Evolutionary conservation across 305 asterid genomes (phyloP), one percentile per base, ranked within the genome.

Genomic region (Rubia balearica): DNA sequence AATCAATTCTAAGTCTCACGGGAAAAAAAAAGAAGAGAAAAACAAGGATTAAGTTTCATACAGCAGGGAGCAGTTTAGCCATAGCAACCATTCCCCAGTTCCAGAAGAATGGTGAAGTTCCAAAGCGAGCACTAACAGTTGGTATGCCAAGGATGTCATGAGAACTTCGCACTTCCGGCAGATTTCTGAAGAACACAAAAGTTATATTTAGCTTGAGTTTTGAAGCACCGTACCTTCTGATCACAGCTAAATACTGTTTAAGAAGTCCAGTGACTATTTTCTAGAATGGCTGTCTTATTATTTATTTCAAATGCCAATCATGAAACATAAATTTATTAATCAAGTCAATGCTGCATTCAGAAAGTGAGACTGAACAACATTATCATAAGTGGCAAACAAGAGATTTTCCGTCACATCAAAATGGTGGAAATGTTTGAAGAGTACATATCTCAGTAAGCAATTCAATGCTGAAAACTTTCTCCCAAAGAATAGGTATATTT

Each of bases 41-140:
- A 60, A 27, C 55, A 57, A 33, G 48, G 51, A 57, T 71, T 19
- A 63, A 74, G 73, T 51, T 69, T 36, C 85, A 71, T 77, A 83
- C 89, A 40, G 76, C 56, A 30, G 89, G 87, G 21, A 85, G 77
- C 66, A 85, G 76, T 67, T 24, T 75, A 69, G 82, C 74, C 79
- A 85, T 75, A 42, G 85, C 85, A 36, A 38, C 62, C 87, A 85
- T 83, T 71, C 84, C 86, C 89, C 89, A 85, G 65, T 85, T 85
- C 87, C 89, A 85, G 75, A 85, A 83, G 77, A 83, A 83, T 62
- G 89, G 89, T 71, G 77, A 80, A 67, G 89, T 83, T 72, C 89
- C 89, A 79, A 85, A 85, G 59, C 89, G 84, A 56, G 87, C 87
- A 74, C 87, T 81, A 78, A 85, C 85, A 42, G 79, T 81, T 67